These are phyloP conservation scores for Schwanniomyces vanrijiae DNA, from an alignment of 805 yeast species.

Conservation along the genomic window DNA sequence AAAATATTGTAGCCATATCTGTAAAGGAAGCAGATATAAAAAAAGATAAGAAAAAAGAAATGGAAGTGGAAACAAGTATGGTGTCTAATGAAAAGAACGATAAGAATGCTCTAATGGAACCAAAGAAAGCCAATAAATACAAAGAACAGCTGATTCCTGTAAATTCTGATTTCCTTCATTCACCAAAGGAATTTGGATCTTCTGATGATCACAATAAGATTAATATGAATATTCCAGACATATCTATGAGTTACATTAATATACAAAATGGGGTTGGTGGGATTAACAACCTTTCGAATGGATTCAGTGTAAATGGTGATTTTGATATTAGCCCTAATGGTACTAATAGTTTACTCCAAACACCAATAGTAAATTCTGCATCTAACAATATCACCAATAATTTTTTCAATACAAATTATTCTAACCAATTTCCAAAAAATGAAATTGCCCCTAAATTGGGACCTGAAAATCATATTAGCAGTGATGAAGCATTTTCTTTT, in stretches of 20 bases:
- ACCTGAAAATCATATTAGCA: slow-evolving; percentile 20
- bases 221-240: slow-evolving; percentile 6
- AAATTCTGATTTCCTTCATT: neutral
- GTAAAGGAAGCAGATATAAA: neutral
- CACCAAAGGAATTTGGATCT: neutral
- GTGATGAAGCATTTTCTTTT: neutral
- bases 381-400: slow-evolving; percentile 37
- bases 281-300: neutral
- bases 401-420: slow-evolving; percentile 31
- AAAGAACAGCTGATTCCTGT: neutral
- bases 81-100: neutral
- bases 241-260: slow-evolving; percentile 11
- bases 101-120: neutral
- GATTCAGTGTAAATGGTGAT: neutral
- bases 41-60: neutral
- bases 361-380: slow-evolving; percentile 26
- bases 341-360: slow-evolving; percentile 17
- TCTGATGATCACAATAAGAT: neutral
- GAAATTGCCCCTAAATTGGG: slow-evolving; percentile 33
- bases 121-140: neutral
- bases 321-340: neutral
- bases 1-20: neutral
- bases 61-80: neutral
- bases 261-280: slow-evolving; percentile 4
- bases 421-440: slow-evolving; percentile 20